phyloP scores from a whole-genome alignment of 2,329 filamentous ascomycete genomes.

The Xenosphaeropsis pyriputrescens region DNA sequence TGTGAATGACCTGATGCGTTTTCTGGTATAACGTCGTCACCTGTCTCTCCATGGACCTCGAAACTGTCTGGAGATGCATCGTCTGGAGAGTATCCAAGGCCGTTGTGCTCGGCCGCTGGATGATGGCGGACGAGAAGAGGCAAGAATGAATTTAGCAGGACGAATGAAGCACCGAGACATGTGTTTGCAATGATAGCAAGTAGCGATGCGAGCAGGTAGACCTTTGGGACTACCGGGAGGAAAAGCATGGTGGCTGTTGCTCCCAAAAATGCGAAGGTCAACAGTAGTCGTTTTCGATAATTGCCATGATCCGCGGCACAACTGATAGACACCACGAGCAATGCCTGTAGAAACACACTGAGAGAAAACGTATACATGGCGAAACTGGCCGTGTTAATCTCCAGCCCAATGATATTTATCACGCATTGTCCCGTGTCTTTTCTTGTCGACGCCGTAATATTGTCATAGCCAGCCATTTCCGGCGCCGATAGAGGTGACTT shows the following conservation, averaged over 20 bases:
- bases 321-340: conserved; percentile 91
- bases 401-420: conserved; percentile 63
- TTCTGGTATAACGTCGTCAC: neutral
- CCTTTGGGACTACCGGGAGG: conserved; percentile 57
- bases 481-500: conserved; percentile 7
- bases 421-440: conserved; percentile 55
- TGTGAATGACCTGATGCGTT: conserved; percentile 21
- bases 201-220: conserved; percentile 70
- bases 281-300: conserved; percentile 76
- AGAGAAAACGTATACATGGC: conserved; percentile 97
- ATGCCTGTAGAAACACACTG: conserved; percentile 75
- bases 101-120: conserved; percentile 21
- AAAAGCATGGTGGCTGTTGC: conserved; percentile 79
- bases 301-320: conserved; percentile 89
- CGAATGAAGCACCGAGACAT: conserved; percentile 88
- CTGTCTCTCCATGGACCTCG: neutral
- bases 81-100: conserved; percentile 4
- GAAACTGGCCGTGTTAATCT: conserved; percentile 93
- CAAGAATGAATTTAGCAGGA: conserved; percentile 88
- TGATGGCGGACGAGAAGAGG: conserved; percentile 84
- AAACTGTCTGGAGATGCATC: no score
- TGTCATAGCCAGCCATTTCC: neutral
- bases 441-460: conserved; percentile 11
- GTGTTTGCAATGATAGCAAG: conserved; percentile 86
- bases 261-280: conserved; percentile 73